A percentile compares a stretch with the other conserved stretches of the same genome.
Conservation (phyloP, 1,139 yeast species). For the Lodderomyces theae region DNA sequence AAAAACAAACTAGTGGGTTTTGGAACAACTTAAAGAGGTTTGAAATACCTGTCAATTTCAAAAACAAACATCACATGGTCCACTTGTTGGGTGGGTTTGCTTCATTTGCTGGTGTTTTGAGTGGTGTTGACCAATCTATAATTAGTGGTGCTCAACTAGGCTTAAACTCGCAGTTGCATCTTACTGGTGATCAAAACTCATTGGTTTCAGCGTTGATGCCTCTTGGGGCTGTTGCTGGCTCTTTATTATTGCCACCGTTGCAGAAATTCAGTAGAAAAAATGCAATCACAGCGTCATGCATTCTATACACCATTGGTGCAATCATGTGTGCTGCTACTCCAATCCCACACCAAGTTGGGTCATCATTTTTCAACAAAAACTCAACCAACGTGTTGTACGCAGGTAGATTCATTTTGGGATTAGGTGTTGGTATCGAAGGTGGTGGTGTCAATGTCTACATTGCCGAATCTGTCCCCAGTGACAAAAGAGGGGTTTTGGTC, state of each 20-base stretch:
- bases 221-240: constrained; percentile 55
- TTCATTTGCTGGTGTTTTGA: constrained; percentile 56
- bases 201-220: constrained; percentile 58
- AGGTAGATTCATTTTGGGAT: constrained; percentile 54
- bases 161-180: constrained; percentile 37
- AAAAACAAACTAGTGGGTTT: constrained; percentile 20
- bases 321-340: constrained; percentile 48
- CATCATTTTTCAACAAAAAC: constrained; percentile 22
- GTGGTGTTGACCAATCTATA: constrained; percentile 57
- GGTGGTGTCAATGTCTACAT: constrained; percentile 59
- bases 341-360: constrained; percentile 10
- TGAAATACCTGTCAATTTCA: constrained; percentile 33
- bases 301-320: constrained; percentile 57
- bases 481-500: constrained; percentile 55
- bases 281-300: constrained; percentile 51
- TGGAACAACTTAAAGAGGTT: constrained; percentile 21
- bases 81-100: constrained; percentile 49
- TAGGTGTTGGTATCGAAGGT: constrained; percentile 61
- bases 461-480: constrained; percentile 59
- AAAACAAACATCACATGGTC: constrained; percentile 45
- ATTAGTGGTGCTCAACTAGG: constrained; percentile 58
- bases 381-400: constrained; percentile 42
- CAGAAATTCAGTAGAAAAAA: constrained; percentile 51
- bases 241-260: constrained; percentile 47
- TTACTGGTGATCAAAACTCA: constrained; percentile 35